A percentile compares a stretch with the other conserved stretches of the same genome.
Conservation (phyloP, 805 yeast genomes). For the fission yeast (Schizosaccharomyces pombe) region DNA sequence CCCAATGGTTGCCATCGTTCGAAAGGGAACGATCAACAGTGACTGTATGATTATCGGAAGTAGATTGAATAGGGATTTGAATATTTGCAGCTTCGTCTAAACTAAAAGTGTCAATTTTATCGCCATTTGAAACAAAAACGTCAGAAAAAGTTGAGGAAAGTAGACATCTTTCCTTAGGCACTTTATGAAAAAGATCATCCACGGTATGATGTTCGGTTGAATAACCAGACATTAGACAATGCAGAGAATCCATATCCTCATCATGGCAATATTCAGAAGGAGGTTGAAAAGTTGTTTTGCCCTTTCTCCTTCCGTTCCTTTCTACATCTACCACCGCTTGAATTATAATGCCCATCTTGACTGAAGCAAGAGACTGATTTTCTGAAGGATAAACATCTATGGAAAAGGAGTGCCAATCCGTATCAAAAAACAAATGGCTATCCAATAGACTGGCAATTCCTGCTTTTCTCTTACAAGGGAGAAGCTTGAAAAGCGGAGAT, state of each 20-base stretch:
- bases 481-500: constrained; percentile 71
- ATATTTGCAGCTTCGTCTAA: no score
- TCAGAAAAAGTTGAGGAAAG: background rate
- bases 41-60: no score
- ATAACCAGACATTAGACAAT: background rate
- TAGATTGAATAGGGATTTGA: no score
- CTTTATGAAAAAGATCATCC: background rate
- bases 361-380: constrained; percentile 21
- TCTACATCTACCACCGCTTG: constrained; percentile 52
- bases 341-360: constrained; percentile 19
- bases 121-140: background rate
- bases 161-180: background rate
- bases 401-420: constrained; percentile 85
- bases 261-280: background rate
- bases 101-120: background rate
- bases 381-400: constrained; percentile 42
- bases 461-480: constrained; percentile 79
- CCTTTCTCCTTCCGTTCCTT: constrained; percentile 32
- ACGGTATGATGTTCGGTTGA: background rate
- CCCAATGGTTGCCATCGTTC: constrained; percentile 76
- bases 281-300: background rate
- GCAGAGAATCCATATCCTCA: background rate
- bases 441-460: constrained; percentile 69
- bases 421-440: constrained; percentile 52
- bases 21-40: constrained; percentile 40